Percentiles rank a stretch among this genome's conserved stretches.
These are phyloP conservation scores for Raphanus sativus DNA, from an alignment of 345 rosid species.

Conservation along the genomic window DNA sequence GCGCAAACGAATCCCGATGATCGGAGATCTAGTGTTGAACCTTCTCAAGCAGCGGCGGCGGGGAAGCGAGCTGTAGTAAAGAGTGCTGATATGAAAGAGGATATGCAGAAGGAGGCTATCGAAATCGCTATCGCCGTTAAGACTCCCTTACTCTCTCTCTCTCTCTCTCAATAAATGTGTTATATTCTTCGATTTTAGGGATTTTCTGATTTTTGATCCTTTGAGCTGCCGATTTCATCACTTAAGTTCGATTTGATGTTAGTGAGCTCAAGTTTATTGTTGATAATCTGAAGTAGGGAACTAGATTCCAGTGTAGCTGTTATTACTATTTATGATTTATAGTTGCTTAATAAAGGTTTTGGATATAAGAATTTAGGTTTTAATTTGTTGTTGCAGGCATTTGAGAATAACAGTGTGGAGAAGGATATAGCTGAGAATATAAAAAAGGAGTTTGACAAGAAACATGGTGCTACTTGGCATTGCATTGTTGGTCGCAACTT, in stretches of 20 bases:
- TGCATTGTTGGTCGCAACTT: constrained; percentile 99
- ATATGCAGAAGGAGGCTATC: constrained; percentile 88
- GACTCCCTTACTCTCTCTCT: not conserved
- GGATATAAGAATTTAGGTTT: not conserved
- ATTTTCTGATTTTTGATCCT: constrained; percentile 13
- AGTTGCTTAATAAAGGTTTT: not conserved
- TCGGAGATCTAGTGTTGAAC: constrained; percentile 46
- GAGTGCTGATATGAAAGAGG: constrained; percentile 99
- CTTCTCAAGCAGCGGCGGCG: constrained; percentile 44
- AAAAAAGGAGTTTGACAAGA: constrained; percentile 95
- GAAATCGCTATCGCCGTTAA: constrained; percentile 70
- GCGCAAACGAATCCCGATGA: constrained; percentile 55
- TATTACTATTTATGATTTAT: no score
- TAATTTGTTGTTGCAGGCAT: constrained; percentile 52
- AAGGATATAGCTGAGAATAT: constrained; percentile 96
- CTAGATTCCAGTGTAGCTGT: not conserved
- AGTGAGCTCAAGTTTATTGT: not conserved
- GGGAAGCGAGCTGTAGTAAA: constrained; percentile 69
- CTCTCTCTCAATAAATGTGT: not conserved
- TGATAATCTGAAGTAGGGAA: constrained; percentile 10
- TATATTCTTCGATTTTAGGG: constrained; percentile 25
- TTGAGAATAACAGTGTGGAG: constrained; percentile 78
- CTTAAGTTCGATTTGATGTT: constrained; percentile 24
- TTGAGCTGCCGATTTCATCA: not conserved
- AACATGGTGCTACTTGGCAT: constrained; percentile 98